Evolutionary conservation across 2,329 filamentous ascomycete species (phyloP).

Genomic region (Ceratocystis harringtonii): DNA sequence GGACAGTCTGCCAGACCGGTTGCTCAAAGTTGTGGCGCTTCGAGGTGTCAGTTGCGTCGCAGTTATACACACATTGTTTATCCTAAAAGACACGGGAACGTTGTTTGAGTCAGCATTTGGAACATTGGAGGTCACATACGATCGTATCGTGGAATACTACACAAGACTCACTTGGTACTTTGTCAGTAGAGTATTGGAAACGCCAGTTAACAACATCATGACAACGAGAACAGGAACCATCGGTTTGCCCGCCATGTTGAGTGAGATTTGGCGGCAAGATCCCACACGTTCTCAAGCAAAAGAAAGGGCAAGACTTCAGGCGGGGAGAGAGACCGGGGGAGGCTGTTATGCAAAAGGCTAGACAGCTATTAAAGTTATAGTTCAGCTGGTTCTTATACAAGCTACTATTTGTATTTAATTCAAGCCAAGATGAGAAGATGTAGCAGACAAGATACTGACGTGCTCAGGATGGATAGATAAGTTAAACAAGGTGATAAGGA

Average conservation of each 20-base stretch:
- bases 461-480: no score
- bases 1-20: conserved; percentile 86
- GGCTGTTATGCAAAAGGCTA: not conserved
- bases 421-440: no score
- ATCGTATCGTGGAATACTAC: not conserved
- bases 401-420: no score
- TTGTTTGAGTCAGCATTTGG: not conserved
- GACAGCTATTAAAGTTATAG: not conserved
- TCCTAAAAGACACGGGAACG: conserved; percentile 40
- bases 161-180: conserved; percentile 65
- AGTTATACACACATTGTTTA: conserved; percentile 91
- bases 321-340: not conserved
- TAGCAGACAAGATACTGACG: no score
- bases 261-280: not conserved
- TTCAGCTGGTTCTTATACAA: no score
- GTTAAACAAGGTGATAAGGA: no score
- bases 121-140: not conserved
- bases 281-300: not conserved
- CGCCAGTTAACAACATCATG: conserved; percentile 93
- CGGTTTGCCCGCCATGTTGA: conserved; percentile 53
- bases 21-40: conserved; percentile 71
- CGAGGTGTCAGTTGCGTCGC: conserved; percentile 51
- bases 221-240: conserved; percentile 72
- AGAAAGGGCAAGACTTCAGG: not conserved
- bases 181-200: conserved; percentile 91